Conservation (phyloP, 495 filamentous ascomycete species). For the Podospora sp. region DNA sequence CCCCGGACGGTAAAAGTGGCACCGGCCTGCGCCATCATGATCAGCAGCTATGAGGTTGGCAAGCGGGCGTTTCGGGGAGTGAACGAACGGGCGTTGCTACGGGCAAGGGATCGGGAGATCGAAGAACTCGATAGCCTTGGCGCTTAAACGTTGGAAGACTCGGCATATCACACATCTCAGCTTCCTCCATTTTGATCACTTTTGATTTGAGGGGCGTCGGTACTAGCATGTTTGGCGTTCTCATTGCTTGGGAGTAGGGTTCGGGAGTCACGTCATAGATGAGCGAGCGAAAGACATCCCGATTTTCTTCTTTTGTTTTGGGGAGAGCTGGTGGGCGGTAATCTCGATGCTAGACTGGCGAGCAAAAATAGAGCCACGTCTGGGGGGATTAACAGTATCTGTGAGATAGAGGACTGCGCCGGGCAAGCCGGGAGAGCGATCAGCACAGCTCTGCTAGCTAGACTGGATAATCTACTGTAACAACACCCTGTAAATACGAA, state of each 20-base stretch:
- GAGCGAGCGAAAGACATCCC: background rate
- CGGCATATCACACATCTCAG: background rate
- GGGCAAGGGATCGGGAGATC: slow-evolving; percentile 14
- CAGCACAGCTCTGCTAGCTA: background rate
- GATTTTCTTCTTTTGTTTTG: background rate
- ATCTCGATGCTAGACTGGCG: background rate
- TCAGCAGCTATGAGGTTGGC: slow-evolving; percentile 93
- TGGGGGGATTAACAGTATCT: background rate
- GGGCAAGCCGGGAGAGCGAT: background rate
- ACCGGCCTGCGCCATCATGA: slow-evolving; percentile 99
- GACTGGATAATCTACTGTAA: background rate
- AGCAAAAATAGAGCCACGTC: background rate
- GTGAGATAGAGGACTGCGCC: background rate
- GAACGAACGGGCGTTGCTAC: slow-evolving; percentile 62
- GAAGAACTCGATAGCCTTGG: background rate
- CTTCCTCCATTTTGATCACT: background rate
- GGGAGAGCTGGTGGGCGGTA: background rate
- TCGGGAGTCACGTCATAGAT: background rate
- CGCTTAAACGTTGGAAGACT: background rate
- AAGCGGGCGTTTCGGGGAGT: slow-evolving; percentile 82
- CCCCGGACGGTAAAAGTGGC: slow-evolving; percentile 92
- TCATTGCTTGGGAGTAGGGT: background rate
- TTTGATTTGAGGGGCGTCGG: background rate
- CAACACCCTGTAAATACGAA: background rate
- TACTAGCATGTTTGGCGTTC: slow-evolving; percentile 14